phyloP scores from a whole-genome alignment of 176 grass and related monocot species.

The Leersia perrieri region DNA sequence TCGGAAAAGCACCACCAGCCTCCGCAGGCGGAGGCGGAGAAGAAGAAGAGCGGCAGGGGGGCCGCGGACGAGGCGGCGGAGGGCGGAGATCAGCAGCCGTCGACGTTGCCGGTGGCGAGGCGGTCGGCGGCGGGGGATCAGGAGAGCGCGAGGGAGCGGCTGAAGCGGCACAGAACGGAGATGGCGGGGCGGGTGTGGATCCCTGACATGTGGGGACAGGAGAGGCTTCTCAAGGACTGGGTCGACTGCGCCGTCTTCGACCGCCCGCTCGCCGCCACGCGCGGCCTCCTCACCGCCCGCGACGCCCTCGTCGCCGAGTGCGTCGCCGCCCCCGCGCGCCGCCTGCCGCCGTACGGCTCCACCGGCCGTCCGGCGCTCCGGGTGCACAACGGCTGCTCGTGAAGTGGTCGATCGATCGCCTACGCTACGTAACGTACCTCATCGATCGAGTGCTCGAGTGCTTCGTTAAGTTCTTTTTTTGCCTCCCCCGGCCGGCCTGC shows the following conservation, averaged over 20 bases:
- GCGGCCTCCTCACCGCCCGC: slow-evolving; percentile 44
- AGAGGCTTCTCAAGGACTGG: slow-evolving; percentile 57
- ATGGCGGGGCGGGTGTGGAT: slow-evolving; percentile 55
- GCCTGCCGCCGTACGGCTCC: not conserved
- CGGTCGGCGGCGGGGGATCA: not conserved
- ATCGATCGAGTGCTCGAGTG: not conserved
- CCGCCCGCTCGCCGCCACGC: slow-evolving; percentile 43
- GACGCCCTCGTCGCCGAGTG: slow-evolving; percentile 49
- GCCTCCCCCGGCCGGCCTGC: not conserved
- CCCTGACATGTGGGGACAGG: slow-evolving; percentile 65
- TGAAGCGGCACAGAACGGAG: slow-evolving; percentile 60
- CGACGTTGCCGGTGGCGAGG: not conserved
- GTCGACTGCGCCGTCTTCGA: slow-evolving; percentile 56
- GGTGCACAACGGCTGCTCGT: slow-evolving; percentile 45
- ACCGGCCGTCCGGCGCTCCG: slow-evolving; percentile 10
- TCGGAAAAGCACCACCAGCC: not conserved
- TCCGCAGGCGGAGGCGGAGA: not conserved
- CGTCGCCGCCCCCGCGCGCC: slow-evolving; percentile 36
- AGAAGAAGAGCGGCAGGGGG: not conserved
- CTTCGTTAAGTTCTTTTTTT: not conserved
- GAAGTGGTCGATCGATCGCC: not conserved
- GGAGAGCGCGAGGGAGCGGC: slow-evolving; percentile 49
- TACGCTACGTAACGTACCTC: too few relatives aligned
- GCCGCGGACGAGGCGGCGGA: not conserved
- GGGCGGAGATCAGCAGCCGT: not conserved